Percentiles rank a stretch among this genome's conserved stretches.
These are phyloP conservation scores for Stemphylium vesicarium DNA, from an alignment of 2,329 filamentous ascomycete genomes.

Conservation along the genomic window DNA sequence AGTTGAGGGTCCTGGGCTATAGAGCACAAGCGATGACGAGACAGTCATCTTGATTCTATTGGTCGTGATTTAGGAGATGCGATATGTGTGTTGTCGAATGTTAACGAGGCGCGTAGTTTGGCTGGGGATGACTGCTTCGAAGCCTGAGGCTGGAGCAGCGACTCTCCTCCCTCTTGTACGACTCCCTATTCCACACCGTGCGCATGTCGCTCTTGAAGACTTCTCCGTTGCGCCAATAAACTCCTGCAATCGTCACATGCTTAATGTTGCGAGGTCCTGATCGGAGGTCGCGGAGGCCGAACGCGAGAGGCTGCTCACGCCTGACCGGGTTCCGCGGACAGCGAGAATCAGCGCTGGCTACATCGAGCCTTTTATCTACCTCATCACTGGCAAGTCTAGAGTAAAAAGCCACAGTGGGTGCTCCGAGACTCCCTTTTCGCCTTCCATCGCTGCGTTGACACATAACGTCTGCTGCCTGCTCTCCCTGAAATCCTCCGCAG, in stretches of 20 bases:
- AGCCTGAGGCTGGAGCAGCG: not conserved
- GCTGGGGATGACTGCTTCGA: not conserved
- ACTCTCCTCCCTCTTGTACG: not conserved
- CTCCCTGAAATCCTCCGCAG: conserved; percentile 25
- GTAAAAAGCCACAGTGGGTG: conserved; percentile 63
- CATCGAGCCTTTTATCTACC: not conserved
- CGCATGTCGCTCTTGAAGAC: not conserved
- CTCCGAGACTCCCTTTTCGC: conserved; percentile 52
- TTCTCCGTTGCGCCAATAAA: conserved; percentile 13
- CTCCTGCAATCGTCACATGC: not conserved
- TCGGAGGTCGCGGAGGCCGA: conserved; percentile 15
- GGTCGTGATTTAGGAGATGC: too few species aligned
- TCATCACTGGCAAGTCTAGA: conserved; percentile 47
- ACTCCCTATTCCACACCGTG: not conserved
- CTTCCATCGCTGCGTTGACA: conserved; percentile 63
- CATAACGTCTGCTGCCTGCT: conserved; percentile 61
- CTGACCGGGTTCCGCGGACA: conserved; percentile 5
- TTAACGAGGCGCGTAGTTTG: not conserved
- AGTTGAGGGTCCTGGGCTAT: conserved; percentile 7
- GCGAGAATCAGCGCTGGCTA: not conserved
- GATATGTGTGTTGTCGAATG: not conserved
- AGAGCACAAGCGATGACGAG: conserved; percentile 23
- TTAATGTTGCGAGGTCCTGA: not conserved
- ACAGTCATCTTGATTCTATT: conserved; percentile 17
- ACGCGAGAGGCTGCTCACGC: conserved; percentile 1